Evolutionary conservation across 768 basidiomycete species (phyloP).

Genomic region (Suillus subaureus): DNA sequence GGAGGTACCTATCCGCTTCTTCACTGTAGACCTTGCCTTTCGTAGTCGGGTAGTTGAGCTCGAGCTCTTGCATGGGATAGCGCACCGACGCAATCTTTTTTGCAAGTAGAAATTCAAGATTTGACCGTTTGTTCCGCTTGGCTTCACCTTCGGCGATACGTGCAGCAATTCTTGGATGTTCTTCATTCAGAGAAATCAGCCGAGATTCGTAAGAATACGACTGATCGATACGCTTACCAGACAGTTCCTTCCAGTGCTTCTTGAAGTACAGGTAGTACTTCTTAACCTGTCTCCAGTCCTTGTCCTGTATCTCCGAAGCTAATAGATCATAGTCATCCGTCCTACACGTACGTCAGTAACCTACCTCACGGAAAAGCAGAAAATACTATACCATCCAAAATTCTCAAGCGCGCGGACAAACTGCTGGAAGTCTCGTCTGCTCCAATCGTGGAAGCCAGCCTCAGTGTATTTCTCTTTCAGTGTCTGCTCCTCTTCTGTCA

Average conservation of each 20-base stretch:
- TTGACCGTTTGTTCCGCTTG: conserved; percentile 84
- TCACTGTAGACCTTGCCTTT: conserved; percentile 97
- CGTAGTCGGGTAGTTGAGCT: conserved; percentile 92
- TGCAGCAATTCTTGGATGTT: conserved; percentile 78
- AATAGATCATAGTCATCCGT: conserved; percentile 67
- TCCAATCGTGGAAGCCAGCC: conserved; percentile 90
- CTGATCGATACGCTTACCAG: conserved; percentile 50
- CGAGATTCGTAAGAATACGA: background rate
- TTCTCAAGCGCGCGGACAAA: conserved; percentile 79
- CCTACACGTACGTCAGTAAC: conserved; percentile 38
- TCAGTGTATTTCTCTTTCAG: conserved; percentile 77
- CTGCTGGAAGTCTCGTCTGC: conserved; percentile 90
- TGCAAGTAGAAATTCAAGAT: conserved; percentile 74
- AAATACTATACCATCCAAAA: conserved; percentile 71
- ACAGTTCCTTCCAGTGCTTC: conserved; percentile 84
- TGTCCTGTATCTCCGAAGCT: conserved; percentile 82
- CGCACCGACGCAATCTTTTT: conserved; percentile 82
- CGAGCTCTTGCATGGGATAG: conserved; percentile 96
- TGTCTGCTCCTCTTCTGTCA: conserved; percentile 85
- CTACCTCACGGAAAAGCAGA: background rate
- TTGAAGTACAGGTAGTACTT: conserved; percentile 84
- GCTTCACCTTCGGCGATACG: conserved; percentile 89
- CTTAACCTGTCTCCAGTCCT: conserved; percentile 75
- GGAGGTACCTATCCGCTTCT: conserved; percentile 94
- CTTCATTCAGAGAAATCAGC: conserved; percentile 35